Percentiles rank a stretch among this genome's conserved stretches.
Conservation (phyloP, 2,329 filamentous ascomycete species). For the Lachnellula suecica region DNA sequence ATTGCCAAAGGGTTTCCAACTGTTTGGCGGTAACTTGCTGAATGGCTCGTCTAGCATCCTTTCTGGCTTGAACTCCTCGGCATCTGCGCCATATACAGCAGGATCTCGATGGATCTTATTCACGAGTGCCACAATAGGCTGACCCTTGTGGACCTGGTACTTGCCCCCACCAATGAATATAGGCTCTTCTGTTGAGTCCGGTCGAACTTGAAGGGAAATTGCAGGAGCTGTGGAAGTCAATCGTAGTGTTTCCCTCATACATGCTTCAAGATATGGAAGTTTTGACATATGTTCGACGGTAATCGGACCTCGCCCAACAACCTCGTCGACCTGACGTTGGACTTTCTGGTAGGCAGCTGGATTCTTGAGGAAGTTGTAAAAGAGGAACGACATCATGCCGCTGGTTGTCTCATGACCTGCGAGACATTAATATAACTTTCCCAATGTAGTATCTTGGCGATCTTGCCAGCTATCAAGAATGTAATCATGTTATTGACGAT, state of each 20-base stretch:
- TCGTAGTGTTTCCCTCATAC: slow-evolving; percentile 66
- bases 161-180: slow-evolving; percentile 42
- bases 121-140: slow-evolving; percentile 50
- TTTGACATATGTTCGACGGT: slow-evolving; percentile 47
- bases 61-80: slow-evolving; percentile 66
- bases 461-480: slow-evolving; percentile 54
- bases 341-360: slow-evolving; percentile 45
- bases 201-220: slow-evolving; percentile 47
- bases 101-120: slow-evolving; percentile 61
- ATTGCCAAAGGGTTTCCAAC: slow-evolving; percentile 76
- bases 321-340: slow-evolving; percentile 51
- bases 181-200: slow-evolving; percentile 30
- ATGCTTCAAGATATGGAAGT: slow-evolving; percentile 64
- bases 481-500: slow-evolving; percentile 73
- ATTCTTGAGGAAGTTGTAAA: slow-evolving; percentile 52
- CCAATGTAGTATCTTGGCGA: slow-evolving; percentile 5
- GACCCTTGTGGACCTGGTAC: slow-evolving; percentile 43
- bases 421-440: slow-evolving; percentile 41
- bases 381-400: slow-evolving; percentile 48
- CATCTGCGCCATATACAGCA: slow-evolving; percentile 63
- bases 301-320: slow-evolving; percentile 47
- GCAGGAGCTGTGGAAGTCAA: slow-evolving; percentile 59
- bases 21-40: slow-evolving; percentile 59
- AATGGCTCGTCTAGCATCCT: slow-evolving; percentile 72
- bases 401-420: slow-evolving; percentile 67